These are phyloP conservation scores for Fraxinus baroniana DNA, from an alignment of 305 asterid genomes.

Conservation along the genomic window DNA sequence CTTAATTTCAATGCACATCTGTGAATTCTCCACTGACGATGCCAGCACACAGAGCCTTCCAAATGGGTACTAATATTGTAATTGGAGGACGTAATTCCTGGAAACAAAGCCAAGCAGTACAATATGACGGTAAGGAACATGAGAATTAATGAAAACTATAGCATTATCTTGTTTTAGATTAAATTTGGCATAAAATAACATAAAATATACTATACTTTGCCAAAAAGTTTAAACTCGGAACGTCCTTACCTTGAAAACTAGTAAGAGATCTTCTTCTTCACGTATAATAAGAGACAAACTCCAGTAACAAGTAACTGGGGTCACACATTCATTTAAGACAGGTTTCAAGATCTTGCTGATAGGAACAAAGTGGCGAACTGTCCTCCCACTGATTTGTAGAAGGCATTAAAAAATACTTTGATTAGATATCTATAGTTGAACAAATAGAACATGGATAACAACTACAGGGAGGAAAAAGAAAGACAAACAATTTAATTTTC, in stretches of 20 bases:
- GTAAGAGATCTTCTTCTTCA: slow-evolving; percentile 68
- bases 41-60: slow-evolving; percentile 64
- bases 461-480: not conserved
- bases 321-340: slow-evolving; percentile 84
- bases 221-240: not conserved
- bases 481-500: not conserved
- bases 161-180: not conserved
- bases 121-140: not conserved
- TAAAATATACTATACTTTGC: not conserved
- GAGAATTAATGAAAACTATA: not conserved
- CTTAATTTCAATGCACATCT: slow-evolving; percentile 6
- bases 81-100: slow-evolving; percentile 75
- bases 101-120: slow-evolving; percentile 11
- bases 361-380: slow-evolving; percentile 58
- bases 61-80: slow-evolving; percentile 73
- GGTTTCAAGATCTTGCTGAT: slow-evolving; percentile 74
- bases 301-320: slow-evolving; percentile 98
- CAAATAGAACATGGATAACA: not conserved
- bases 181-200: not conserved
- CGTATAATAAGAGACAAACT: slow-evolving; percentile 65
- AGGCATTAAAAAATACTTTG: not conserved
- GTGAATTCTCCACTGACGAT: not conserved
- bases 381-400: slow-evolving; percentile 61
- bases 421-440: not conserved
- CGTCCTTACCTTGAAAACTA: slow-evolving; percentile 71